Base-by-base conservation (phyloP, 768 basidiomycete species). In the Lactarius deliciosus region DNA sequence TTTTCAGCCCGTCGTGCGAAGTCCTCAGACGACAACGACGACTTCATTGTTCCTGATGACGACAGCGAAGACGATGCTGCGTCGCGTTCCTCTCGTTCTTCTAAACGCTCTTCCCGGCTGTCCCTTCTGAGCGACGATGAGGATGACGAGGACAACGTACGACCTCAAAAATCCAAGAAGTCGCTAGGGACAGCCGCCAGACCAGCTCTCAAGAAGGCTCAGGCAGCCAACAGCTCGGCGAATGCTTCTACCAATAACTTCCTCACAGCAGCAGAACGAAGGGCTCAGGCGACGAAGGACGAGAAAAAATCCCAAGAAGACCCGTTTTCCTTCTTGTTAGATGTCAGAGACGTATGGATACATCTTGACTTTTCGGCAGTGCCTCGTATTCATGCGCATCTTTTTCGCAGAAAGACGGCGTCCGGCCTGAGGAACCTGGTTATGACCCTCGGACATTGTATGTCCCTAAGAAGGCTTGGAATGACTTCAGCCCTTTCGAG, bases 401-500 rank as follows among this genome's bases (percentile, higher is more conserved):
- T 54, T 50, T 22, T 32, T 50, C 61, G 20, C 69, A 94, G 92
- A 94, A 90, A 82, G 93, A 97, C 71, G 85, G 88, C 1, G 80
- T 85, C 59, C 80, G 83, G 63, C 92, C 92, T 30, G 86, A 85
- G n/a, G 85, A 96, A 68, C 86, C 90, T 0, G 86, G 89, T 16
- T 98, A 98, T 72, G 96, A 99, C 72, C 92, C 92, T 7, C 81
- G 96, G 58, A 97, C 97, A 0, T 76, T 98, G 38, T 85, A 83
- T 73, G 84, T 99, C 61, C 96, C 96, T 0, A 76, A 82, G 34
- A 82, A 79, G 53, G 86, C 87, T 0, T 96, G 95, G 94, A 79
- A 80, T 32, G 79, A 80, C 0, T 96, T 99, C 72, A 96, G 95
- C 2, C 94, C 96, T 0, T 99, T 99, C 74, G 97, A 99, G 79